These are phyloP conservation scores for Nicotiana knightiana DNA, from an alignment of 257 asterid species.

Conservation along the genomic window DNA sequence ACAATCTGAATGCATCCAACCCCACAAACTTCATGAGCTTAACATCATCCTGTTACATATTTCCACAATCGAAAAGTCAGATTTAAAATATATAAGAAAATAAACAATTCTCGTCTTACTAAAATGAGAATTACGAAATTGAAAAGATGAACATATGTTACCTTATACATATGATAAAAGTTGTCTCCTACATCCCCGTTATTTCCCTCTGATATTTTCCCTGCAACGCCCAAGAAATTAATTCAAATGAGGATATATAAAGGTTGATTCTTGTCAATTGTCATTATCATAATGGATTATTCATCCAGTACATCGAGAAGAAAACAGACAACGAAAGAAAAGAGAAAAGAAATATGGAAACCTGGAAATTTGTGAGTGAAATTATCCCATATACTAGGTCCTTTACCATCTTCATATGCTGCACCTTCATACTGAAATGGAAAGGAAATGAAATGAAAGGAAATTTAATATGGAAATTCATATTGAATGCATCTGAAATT, in stretches of 20 bases:
- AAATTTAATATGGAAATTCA: background rate
- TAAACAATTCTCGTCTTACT: too few relatives aligned
- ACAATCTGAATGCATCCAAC: slow-evolving; percentile 23
- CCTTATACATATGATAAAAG: slow-evolving; percentile 26
- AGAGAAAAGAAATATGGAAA: background rate
- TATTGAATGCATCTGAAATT: background rate
- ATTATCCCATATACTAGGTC: slow-evolving; percentile 33
- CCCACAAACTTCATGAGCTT: slow-evolving; percentile 18
- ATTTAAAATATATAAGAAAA: background rate
- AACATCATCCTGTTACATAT: slow-evolving; percentile 23
- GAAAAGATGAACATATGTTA: background rate
- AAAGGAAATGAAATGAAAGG: background rate
- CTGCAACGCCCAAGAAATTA: slow-evolving; percentile 7
- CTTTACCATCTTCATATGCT: slow-evolving; percentile 24
- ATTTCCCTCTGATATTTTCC: slow-evolving; percentile 19
- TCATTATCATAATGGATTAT: too few relatives aligned
- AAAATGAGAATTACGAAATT: too few relatives aligned
- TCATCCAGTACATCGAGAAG: too few relatives aligned
- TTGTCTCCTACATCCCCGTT: slow-evolving; percentile 33
- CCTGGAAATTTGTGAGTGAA: slow-evolving; percentile 19
- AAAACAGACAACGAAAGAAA: background rate
- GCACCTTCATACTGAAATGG: slow-evolving; percentile 23
- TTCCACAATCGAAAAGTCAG: background rate
- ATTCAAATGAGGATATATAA: background rate
- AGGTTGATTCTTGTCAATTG: too few relatives aligned